phyloP scores from a whole-genome alignment of 495 filamentous ascomycete genomes.

The Penicillium pancosmium region DNA sequence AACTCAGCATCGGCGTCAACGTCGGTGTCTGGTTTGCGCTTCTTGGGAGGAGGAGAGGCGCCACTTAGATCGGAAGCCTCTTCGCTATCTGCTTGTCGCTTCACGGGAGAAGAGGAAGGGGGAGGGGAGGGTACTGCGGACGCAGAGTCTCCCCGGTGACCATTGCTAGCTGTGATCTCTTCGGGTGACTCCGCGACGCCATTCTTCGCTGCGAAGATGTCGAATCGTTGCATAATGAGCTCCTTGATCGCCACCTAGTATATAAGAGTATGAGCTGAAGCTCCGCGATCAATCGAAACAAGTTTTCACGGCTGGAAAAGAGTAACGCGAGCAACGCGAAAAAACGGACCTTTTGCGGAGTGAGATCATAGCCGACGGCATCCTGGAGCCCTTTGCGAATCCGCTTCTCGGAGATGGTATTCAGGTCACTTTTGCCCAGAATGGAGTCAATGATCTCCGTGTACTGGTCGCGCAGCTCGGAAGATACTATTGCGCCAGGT shows the following conservation, averaged over 20 bases:
- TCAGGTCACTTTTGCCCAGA: constrained; percentile 76
- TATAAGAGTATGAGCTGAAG: background rate
- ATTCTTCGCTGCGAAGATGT: constrained; percentile 64
- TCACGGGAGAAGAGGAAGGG: constrained; percentile 56
- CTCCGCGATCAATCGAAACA: background rate
- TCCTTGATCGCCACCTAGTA: constrained; percentile 73
- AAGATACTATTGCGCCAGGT: constrained; percentile 57
- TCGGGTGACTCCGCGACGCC: constrained; percentile 40
- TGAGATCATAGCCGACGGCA: constrained; percentile 77
- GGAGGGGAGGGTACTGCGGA: constrained; percentile 49
- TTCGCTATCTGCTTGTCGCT: constrained; percentile 55
- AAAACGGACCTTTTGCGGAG: constrained; percentile 74
- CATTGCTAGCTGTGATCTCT: constrained; percentile 45
- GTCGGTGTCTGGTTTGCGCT: constrained; percentile 55
- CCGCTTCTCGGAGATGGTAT: constrained; percentile 89
- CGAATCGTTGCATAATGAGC: constrained; percentile 89
- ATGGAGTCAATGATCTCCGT: constrained; percentile 91
- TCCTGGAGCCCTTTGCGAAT: constrained; percentile 85
- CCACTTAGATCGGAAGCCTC: constrained; percentile 48
- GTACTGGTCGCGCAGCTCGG: constrained; percentile 68
- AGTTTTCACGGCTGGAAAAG: background rate
- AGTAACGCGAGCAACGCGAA: background rate
- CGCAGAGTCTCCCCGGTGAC: constrained; percentile 37
- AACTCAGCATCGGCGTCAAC: constrained; percentile 81
- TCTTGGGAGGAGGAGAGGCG: constrained; percentile 54